phyloP scores from a whole-genome alignment of 2,329 filamentous ascomycete species.

The Fusarium veterinarium region DNA sequence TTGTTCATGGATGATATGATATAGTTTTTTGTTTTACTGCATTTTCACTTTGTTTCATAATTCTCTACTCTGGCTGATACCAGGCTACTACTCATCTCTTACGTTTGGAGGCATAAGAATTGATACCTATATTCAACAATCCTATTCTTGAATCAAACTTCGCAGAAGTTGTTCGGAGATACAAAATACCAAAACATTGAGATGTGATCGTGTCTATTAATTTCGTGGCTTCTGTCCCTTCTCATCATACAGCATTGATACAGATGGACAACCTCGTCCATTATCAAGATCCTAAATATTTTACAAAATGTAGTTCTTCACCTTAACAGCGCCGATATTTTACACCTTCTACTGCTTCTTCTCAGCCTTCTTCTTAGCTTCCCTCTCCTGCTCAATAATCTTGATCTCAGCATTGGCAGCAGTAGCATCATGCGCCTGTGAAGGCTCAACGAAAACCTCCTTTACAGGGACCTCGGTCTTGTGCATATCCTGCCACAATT shows the following conservation, averaged over 20 bases:
- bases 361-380: constrained; percentile 29
- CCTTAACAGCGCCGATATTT: constrained; percentile 6
- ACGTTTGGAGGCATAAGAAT: constrained; percentile 29
- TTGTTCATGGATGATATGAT: constrained; percentile 5
- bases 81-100: constrained; percentile 38
- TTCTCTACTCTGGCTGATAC: constrained; percentile 41
- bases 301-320: constrained; percentile 40
- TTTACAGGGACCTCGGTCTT: constrained; percentile 24
- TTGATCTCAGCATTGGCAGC: constrained; percentile 43
- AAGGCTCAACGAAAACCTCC: constrained; percentile 18
- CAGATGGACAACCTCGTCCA: constrained; percentile 33
- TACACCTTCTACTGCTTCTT: constrained; percentile 11
- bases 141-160: not conserved
- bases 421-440: constrained; percentile 46
- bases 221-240: constrained; percentile 27
- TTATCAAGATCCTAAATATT: constrained; percentile 30
- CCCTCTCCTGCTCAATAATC: constrained; percentile 29
- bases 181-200: constrained; percentile 16
- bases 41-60: constrained; percentile 21
- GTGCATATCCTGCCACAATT: constrained; percentile 20
- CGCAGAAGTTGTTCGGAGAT: accelerated
- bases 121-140: constrained; percentile 10
- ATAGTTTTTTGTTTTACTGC: constrained; percentile 36
- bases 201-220: constrained; percentile 46
- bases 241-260: constrained; percentile 45